A percentile compares a stretch with the other conserved stretches of the same genome.
These are phyloP conservation scores for Leccinum angustisporum DNA, from an alignment of 1,284 basidiomycete genomes.

Conservation along the genomic window DNA sequence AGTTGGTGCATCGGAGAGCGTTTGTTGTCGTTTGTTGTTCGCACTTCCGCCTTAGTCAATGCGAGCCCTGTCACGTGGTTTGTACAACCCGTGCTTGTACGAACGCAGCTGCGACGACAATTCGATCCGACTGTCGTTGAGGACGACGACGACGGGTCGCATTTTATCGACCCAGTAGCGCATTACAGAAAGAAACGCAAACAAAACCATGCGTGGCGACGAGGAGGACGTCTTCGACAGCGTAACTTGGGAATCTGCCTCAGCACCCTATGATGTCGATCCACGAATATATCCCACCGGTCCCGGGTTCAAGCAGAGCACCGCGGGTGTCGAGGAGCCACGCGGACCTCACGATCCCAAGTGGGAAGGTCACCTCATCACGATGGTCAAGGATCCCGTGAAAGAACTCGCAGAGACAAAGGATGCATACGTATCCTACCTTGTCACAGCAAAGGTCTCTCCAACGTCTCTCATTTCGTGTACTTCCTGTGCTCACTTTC, in stretches of 20 bases:
- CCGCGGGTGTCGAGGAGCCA: conserved; percentile 59
- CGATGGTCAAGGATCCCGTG: conserved; percentile 87
- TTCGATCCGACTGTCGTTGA: neutral
- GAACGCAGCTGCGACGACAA: conserved; percentile 1
- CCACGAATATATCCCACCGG: conserved; percentile 44
- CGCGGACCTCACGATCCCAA: conserved; percentile 71
- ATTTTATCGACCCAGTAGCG: conserved; percentile 1
- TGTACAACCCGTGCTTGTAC: neutral
- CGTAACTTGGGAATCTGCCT: conserved; percentile 80
- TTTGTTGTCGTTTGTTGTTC: conserved; percentile 32
- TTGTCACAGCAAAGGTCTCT: conserved; percentile 84
- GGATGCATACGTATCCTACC: conserved; percentile 94
- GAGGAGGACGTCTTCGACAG: conserved; percentile 85
- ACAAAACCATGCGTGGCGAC: conserved; percentile 62
- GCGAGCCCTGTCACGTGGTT: conserved; percentile 27
- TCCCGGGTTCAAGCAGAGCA: conserved; percentile 78
- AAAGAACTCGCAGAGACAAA: conserved; percentile 96
- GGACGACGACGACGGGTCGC: neutral
- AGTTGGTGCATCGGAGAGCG: conserved; percentile 28
- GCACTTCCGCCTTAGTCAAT: conserved; percentile 5
- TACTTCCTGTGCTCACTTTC: conserved; percentile 8
- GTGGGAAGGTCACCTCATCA: conserved; percentile 88
- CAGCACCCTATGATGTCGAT: conserved; percentile 50
- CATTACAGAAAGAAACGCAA: neutral
- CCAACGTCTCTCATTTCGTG: conserved; percentile 17